Base-by-base conservation (phyloP, 2,329 filamentous ascomycete species). In the Akanthomyces muscarius region DNA sequence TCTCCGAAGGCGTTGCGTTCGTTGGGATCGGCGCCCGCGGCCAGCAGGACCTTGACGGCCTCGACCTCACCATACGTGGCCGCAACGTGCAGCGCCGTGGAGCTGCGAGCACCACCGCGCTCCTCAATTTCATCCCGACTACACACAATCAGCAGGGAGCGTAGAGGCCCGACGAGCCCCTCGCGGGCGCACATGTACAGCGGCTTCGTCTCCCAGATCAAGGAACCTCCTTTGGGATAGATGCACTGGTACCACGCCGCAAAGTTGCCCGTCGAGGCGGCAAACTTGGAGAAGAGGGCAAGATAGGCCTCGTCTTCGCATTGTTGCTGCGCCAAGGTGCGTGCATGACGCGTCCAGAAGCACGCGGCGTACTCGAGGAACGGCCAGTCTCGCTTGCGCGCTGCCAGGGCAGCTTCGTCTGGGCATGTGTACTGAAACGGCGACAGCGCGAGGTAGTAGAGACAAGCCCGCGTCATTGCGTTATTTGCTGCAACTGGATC, bases 241-340 rank as follows among this genome's bases (percentile, higher is more conserved):
- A 59, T 28, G 48, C 61, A 59, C 54, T 63, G 61, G 30, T 63
- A 63, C 61, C 61, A 63, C 7, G 61, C 44, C n/a, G 61, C 54
- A 50, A 63, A 63, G 45, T 53, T 21, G 23, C 47, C 61, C 16
- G 42, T n/a, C 2, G 61, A 28, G n/a, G 18, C 33, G 23, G 56
- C 47, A 50, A 63, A 63, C 14, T 44, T 33, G 36, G 23, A 5
- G 16, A 59, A 52, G 18, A 41, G n/a, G 7, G 52, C 61, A 11
- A 48, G 25, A 10, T 36, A 36, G 18, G 16, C 14, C 16, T 56
- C 16, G 25, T 56, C 38, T 18, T 59, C 42, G 30, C 33, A 48
- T 14, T 10, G 10, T 13, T 13, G 30, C 13, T 25, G 30, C 30
- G 21, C 47, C 28, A 53, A 13, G 36, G 21, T 8, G 33, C 61